phyloP scores from a whole-genome alignment of 208 protist species.

The Trypanosomatidae sp. region DNA sequence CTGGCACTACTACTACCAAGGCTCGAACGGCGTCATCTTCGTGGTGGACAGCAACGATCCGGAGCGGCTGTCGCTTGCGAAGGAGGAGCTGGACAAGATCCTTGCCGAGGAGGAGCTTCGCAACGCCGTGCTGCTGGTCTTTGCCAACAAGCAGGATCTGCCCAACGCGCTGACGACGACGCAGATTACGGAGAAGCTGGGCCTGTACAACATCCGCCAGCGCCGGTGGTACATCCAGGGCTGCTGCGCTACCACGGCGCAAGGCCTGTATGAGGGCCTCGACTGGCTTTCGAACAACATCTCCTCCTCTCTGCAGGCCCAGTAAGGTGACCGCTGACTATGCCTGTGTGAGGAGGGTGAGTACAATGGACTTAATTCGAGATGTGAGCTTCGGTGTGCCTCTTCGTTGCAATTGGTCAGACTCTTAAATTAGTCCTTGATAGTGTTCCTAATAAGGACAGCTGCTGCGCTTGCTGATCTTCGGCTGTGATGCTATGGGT shows the following conservation, averaged over 20 bases:
- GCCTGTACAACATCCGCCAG: constrained; percentile 92
- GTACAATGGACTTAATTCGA: too few relatives aligned
- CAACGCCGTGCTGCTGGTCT: constrained; percentile 96
- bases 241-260: constrained; percentile 90
- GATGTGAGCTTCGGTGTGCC: too few relatives aligned
- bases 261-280: constrained; percentile 93
- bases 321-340: too few relatives aligned
- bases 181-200: constrained; percentile 97
- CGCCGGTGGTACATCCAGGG: constrained; percentile 94
- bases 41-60: constrained; percentile 97
- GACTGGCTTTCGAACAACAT: constrained; percentile 91
- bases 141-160: constrained; percentile 99
- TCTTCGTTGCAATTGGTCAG: too few relatives aligned
- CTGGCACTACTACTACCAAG: constrained; percentile 98
- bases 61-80: constrained; percentile 90
- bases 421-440: too few relatives aligned
- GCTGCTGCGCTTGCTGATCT: too few relatives aligned
- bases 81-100: constrained; percentile 96
- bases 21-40: constrained; percentile 97
- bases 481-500: too few relatives aligned
- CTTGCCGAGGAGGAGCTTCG: constrained; percentile 97
- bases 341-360: neutral
- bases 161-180: constrained; percentile 97
- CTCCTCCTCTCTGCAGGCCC: constrained; percentile 15
- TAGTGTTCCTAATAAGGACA: too few relatives aligned